Evolutionary conservation across 805 yeast genomes (phyloP).

Genomic region (Candida koratica): DNA sequence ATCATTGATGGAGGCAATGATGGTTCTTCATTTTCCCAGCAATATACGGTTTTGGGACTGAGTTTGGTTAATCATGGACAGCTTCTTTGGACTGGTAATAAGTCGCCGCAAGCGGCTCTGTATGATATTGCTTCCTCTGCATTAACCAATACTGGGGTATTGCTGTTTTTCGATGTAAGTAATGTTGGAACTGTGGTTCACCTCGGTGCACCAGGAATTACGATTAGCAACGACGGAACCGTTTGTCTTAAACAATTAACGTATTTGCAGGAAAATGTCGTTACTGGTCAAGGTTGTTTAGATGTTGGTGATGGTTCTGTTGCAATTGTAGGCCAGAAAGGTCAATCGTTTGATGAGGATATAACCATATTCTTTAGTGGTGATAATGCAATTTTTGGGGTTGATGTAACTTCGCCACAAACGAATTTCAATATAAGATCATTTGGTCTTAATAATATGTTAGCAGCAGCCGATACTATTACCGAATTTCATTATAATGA

Average conservation of each 20-base stretch:
- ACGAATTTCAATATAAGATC: too few species aligned
- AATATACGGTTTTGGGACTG: neutral
- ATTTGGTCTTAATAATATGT: too few species aligned
- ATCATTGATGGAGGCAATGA: neutral
- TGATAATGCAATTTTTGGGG: too few species aligned
- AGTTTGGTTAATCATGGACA: slow-evolving; percentile 20
- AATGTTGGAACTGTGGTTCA: slow-evolving; percentile 9
- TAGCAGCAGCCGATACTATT: too few species aligned
- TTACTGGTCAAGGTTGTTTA: slow-evolving; percentile 21
- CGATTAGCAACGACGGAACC: slow-evolving; percentile 22
- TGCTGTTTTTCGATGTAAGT: slow-evolving; percentile 13
- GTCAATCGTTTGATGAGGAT: too few species aligned
- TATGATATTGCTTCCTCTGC: slow-evolving; percentile 10
- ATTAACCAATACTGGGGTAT: slow-evolving; percentile 16
- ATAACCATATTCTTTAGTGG: too few species aligned
- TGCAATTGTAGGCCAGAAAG: too few species aligned
- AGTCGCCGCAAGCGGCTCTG: slow-evolving; percentile 12
- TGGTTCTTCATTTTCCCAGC: neutral
- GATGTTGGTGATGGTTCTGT: slow-evolving; percentile 13
- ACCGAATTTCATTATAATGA: too few species aligned
- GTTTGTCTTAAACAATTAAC: slow-evolving; percentile 23
- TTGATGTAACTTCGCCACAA: too few species aligned
- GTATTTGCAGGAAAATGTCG: slow-evolving; percentile 15
- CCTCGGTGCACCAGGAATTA: slow-evolving; percentile 12
- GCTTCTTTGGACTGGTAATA: slow-evolving; percentile 18